Base-by-base conservation (phyloP, 208 protist genomes). In the Wallacemonas sp. region DNA sequence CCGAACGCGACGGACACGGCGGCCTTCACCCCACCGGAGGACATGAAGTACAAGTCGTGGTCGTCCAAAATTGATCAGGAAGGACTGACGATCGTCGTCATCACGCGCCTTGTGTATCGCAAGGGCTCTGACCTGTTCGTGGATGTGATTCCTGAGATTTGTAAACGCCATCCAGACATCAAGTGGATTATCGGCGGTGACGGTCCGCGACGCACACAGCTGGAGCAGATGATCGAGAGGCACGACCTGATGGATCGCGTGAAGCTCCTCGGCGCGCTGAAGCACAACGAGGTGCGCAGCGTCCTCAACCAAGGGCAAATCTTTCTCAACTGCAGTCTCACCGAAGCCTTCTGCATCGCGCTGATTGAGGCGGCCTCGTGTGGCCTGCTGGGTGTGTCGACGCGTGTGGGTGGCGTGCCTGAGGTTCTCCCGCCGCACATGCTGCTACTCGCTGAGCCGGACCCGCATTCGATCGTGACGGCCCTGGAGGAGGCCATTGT, bases 321-420 rank as follows among this genome's bases (percentile, higher is more conserved):
- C 30, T 99, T 99, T 78, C 69, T 99, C 6, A 99, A 99, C 78
- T 98, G 90, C 49, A 99, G 96, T 44, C 70, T 99, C 26, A 99
- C 98, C 0, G 98, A 99, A 70, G 98, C 98, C 4, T 99, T 99
- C 64, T 99, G 98, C 76, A 99, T 99, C 70, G 98, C 98, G 0
- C 97, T 99, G 54, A 90, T 99, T 24, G 98, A 99, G 72, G 98
- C 98, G 9, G 94, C 96, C 0, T 88, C 81, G 26, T 98, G 94
- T 66, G 98, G 98, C 2, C 80, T 99, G 1, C 74, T 98, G 5
- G 90, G 97, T 23, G 96, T 98, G 2, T 97, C 89, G n/a, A 99
- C 98, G 1, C 80, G 88, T 34, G 98, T 99, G 2, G 98, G 98
- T 38, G 98, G 98, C 49, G 93, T 99, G 23, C 97, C 97, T 9